Percentiles rank a stretch among this genome's conserved stretches.
These are phyloP conservation scores for Candida verbasci DNA, from an alignment of 805 yeast genomes.

Conservation along the genomic window DNA sequence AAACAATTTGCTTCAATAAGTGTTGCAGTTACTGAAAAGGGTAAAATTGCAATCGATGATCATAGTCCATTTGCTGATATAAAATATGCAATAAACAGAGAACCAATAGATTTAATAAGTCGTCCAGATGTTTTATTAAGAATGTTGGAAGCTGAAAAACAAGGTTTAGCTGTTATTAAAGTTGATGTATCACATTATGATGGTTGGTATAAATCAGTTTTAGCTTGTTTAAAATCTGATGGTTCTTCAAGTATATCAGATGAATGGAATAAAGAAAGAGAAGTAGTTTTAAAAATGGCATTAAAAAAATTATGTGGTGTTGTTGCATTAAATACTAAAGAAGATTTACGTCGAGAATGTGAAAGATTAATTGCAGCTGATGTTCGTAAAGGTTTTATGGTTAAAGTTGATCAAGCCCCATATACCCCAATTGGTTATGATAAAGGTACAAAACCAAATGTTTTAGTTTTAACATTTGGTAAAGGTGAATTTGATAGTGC, in stretches of 20 bases:
- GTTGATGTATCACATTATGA: slow-evolving; percentile 47
- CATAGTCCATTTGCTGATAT: slow-evolving; percentile 82
- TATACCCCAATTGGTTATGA: slow-evolving; percentile 75
- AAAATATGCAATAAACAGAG: slow-evolving; percentile 82
- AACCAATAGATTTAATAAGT: slow-evolving; percentile 66
- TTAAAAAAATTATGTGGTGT: slow-evolving; percentile 62
- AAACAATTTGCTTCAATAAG: slow-evolving; percentile 63
- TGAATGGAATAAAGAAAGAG: slow-evolving; percentile 79
- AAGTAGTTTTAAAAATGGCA: slow-evolving; percentile 60
- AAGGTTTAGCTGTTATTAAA: slow-evolving; percentile 66
- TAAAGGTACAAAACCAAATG: slow-evolving; percentile 80
- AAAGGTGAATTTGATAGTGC: slow-evolving; percentile 84
- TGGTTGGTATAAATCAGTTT: slow-evolving; percentile 38
- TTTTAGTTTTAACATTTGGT: slow-evolving; percentile 79
- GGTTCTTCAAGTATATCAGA: slow-evolving; percentile 71
- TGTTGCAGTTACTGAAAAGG: slow-evolving; percentile 76
- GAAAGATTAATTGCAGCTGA: slow-evolving; percentile 64
- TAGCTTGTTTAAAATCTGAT: slow-evolving; percentile 61
- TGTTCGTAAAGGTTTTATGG: slow-evolving; percentile 64
- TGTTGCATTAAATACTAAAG: slow-evolving; percentile 74
- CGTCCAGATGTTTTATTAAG: slow-evolving; percentile 81
- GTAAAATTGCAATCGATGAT: slow-evolving; percentile 63
- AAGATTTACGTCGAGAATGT: slow-evolving; percentile 72
- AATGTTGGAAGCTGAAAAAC: slow-evolving; percentile 87
- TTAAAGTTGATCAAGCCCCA: slow-evolving; percentile 89